Conservation (phyloP, 306 rosid species). For the Medicago arabica region DNA sequence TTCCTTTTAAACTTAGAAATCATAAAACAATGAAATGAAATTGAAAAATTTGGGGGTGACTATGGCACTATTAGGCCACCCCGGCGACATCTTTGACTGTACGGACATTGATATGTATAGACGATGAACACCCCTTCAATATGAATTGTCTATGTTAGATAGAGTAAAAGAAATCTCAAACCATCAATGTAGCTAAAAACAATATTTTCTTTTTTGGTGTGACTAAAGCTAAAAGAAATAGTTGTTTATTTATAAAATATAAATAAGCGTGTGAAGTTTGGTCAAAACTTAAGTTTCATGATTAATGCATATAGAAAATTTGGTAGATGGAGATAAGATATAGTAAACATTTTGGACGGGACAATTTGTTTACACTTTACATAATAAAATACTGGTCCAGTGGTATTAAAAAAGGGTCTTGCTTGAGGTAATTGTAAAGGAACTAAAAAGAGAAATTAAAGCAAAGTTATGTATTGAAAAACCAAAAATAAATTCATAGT, state of each 20-base stretch:
- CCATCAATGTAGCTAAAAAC: background rate
- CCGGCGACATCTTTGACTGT: too few relatives aligned
- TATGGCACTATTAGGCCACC: too few relatives aligned
- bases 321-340: background rate
- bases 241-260: background rate
- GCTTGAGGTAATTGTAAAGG: too few relatives aligned
- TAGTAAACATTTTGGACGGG: background rate
- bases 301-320: background rate
- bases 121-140: background rate
- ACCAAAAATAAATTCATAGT: too few relatives aligned
- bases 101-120: background rate
- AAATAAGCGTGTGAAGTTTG: constrained; percentile 37
- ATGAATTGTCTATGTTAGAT: background rate
- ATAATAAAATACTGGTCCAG: background rate
- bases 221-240: background rate
- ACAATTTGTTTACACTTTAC: background rate
- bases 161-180: constrained; percentile 12
- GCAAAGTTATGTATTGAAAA: too few relatives aligned
- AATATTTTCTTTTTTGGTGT: too few relatives aligned
- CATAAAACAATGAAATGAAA: too few relatives aligned
- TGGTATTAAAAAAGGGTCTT: too few relatives aligned
- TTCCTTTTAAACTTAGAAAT: too few relatives aligned
- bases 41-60: too few relatives aligned
- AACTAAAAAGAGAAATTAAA: too few relatives aligned
- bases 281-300: background rate